These are phyloP conservation scores for Acer campestre DNA, from an alignment of 345 rosid species.

Conservation along the genomic window DNA sequence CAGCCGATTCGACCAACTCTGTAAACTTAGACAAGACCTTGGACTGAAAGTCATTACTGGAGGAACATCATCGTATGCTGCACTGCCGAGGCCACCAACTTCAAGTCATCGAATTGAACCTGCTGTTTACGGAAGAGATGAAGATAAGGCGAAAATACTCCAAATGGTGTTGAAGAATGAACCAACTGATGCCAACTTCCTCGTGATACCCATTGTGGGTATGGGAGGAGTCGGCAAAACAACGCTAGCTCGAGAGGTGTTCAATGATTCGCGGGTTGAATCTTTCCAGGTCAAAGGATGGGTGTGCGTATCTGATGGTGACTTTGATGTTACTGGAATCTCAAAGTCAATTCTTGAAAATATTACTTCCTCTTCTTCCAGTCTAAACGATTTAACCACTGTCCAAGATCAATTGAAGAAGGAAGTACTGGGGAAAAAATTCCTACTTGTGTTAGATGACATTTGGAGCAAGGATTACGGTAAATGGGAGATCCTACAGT, in stretches of 20 bases:
- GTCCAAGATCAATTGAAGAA: neutral
- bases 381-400: neutral
- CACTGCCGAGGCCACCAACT: neutral
- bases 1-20: neutral
- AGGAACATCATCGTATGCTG: too few relatives aligned
- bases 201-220: neutral
- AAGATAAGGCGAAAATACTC: neutral
- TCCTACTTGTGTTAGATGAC: conserved; percentile 4
- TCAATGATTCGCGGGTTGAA: neutral
- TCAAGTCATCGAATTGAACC: neutral
- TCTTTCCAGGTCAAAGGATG: neutral
- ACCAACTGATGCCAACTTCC: neutral
- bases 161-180: neutral
- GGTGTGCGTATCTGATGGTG: conserved; percentile 6
- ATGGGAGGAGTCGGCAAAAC: conserved; percentile 9
- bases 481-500: neutral
- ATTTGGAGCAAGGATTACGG: neutral
- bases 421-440: neutral
- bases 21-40: neutral
- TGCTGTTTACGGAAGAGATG: neutral
- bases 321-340: neutral
- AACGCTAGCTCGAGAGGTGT: neutral
- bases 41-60: neutral
- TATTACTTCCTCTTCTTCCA: neutral
- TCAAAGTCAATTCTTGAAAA: neutral